Base-by-base conservation (phyloP, 108 stramenopile species). In the Cyclostephanos tholiformis region DNA sequence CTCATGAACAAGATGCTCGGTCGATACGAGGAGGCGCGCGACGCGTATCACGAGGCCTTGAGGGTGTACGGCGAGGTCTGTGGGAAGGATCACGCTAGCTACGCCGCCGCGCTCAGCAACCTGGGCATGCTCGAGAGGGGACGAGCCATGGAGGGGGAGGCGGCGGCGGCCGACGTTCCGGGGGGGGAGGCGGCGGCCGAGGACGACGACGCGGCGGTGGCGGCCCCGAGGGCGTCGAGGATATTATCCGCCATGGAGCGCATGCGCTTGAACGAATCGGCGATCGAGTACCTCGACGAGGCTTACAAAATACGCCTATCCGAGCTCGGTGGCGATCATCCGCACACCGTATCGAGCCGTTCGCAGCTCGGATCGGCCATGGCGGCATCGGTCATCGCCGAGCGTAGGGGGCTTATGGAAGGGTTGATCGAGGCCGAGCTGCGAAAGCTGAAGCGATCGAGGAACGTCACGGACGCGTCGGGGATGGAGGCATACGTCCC, bases 81-180 rank as follows among this genome's bases (percentile, higher is more conserved):
- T 36, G 91, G 94, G 5, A 81, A 83, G 35, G 94, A 95, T 83
- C 94, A 95, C 76, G 89, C 87, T 38, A 79, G 69, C 56, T 92
- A 92, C 72, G 94, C 90, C 57, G 77, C 84, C 22, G 86, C 89
- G 11, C 72, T 92, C 61, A 89, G 91, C 82, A 95, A 95, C 77
- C 73, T 92, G 67, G 94, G 89, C 29, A 89, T 76, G 76, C 77
- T 95, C 25, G 87, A 89, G 75, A 86, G 88, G 61, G 25, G 89
- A 80, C 75, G 81, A 79, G 44, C 87, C 71, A 79, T 86, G 88
- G 67, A 90, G 88, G 74, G 81, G 74, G 50, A 82, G 63, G 63
- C 14, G 29, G 53, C 17, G 55, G 56, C 6, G 27, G 60, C 12
- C 29, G 60, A 61, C 11, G 35, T 14, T 11, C 6, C 39, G 30